Percentiles rank a stretch among this genome's conserved stretches.
Evolutionary conservation across 2,329 filamentous ascomycete genomes (phyloP).

Genomic region (Coniochaeta ligniaria): DNA sequence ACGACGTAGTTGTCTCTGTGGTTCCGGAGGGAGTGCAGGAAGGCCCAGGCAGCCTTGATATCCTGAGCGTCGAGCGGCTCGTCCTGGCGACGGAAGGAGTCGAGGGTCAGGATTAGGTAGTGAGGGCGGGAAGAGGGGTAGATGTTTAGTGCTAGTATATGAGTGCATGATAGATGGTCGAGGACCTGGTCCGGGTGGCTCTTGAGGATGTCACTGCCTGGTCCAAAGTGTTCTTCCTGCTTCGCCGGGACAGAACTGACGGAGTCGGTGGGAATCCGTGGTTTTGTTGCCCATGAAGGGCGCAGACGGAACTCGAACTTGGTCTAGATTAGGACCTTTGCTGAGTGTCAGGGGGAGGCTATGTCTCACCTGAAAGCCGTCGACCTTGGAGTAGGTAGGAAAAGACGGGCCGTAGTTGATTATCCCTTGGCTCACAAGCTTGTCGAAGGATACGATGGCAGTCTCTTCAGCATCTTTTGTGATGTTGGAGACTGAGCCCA

Average conservation of each 20-base stretch:
- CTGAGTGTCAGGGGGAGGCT: neutral
- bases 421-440: neutral
- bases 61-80: neutral
- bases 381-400: neutral
- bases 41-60: neutral
- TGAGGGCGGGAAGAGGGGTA: neutral
- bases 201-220: neutral
- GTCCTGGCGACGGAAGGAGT: neutral
- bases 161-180: neutral
- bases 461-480: neutral
- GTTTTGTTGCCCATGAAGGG: neutral
- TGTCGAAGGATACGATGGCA: neutral
- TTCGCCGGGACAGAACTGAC: neutral
- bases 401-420: neutral
- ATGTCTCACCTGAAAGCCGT: neutral
- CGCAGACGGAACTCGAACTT: neutral
- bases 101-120: neutral
- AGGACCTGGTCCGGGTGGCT: neutral
- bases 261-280: neutral
- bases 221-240: neutral
- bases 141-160: neutral
- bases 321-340: neutral
- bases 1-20: neutral
- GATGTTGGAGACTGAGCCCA: neutral
- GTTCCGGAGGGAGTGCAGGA: neutral